phyloP scores from a whole-genome alignment of 2,329 filamentous ascomycete genomes.

The Xylariales sp. region DNA sequence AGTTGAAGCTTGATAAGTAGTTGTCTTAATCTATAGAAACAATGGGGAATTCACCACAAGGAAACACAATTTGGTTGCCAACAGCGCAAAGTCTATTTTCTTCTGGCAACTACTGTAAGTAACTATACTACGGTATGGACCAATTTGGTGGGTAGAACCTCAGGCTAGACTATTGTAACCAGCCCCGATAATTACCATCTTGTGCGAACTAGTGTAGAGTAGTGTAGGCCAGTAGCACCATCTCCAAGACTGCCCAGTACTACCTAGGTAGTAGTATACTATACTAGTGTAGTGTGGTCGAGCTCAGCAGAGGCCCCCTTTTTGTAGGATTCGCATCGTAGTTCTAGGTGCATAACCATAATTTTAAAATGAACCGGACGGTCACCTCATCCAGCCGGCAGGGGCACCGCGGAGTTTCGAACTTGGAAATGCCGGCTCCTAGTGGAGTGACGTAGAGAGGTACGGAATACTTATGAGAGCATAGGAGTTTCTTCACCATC shows the following conservation, averaged over 20 bases:
- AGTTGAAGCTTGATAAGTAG: neutral
- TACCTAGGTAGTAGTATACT: too few relatives aligned
- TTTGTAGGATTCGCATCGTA: slow-evolving; percentile 7
- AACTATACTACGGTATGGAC: neutral
- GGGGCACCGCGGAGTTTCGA: neutral
- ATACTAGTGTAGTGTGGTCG: too few relatives aligned
- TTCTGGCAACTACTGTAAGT: neutral
- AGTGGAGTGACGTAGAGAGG: neutral
- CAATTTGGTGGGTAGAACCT: neutral
- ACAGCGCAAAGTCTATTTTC: neutral
- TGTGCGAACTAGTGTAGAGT: neutral
- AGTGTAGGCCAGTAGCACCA: neutral
- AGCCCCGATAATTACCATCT: too few relatives aligned
- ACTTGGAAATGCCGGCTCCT: slow-evolving; percentile 3
- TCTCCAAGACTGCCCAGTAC: too few relatives aligned
- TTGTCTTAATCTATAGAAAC: neutral
- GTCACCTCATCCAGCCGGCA: neutral
- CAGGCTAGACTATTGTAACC: too few relatives aligned
- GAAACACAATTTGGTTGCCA: neutral
- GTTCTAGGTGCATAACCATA: slow-evolving; percentile 1
- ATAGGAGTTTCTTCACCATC: too few relatives aligned
- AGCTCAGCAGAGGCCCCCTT: neutral
- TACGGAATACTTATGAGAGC: too few relatives aligned
- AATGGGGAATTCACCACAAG: neutral
- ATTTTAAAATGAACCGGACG: slow-evolving; percentile 8